Conservation (phyloP, 2,329 filamentous ascomycete genomes). For the Hyphodiscus sp. region DNA sequence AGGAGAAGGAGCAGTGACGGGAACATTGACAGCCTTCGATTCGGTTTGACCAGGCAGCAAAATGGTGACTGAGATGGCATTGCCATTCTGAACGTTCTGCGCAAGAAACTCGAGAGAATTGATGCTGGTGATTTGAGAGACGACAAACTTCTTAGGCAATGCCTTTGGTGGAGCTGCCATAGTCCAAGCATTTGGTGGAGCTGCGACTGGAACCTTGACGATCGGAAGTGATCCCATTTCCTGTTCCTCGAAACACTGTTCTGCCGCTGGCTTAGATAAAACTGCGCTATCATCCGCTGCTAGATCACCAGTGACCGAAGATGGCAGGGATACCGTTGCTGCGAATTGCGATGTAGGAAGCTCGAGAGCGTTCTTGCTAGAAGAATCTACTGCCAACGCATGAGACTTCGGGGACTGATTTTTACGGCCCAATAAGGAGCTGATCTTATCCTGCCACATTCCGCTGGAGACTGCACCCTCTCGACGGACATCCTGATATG, state of each 20-base stretch:
- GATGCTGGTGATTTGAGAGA: constrained; percentile 39
- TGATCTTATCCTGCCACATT: constrained; percentile 78
- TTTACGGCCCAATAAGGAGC: constrained; percentile 66
- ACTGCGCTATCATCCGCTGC: constrained; percentile 39
- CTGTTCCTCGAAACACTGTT: constrained; percentile 75
- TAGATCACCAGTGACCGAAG: constrained; percentile 13
- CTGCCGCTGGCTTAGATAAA: constrained; percentile 63
- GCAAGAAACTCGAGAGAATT: constrained; percentile 37
- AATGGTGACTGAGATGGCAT: constrained; percentile 36
- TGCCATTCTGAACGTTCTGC: constrained; percentile 31
- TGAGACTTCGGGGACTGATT: constrained; percentile 49
- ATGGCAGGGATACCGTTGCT: constrained; percentile 67
- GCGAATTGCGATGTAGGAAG: constrained; percentile 37
- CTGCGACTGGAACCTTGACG: constrained; percentile 58
- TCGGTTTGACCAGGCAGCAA: constrained; percentile 40
- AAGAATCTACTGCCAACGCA: constrained; percentile 57
- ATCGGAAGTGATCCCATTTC: constrained; percentile 72
- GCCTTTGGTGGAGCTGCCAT: constrained; percentile 50
- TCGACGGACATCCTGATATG: constrained; percentile 35
- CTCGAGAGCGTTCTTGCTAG: constrained; percentile 61
- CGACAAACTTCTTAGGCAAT: constrained; percentile 44
- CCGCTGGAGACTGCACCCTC: constrained; percentile 27
- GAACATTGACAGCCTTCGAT: constrained; percentile 35
- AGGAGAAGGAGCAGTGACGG: constrained; percentile 28
- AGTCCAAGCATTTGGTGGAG: constrained; percentile 57